A percentile compares a stretch with the other conserved stretches of the same genome.
phyloP scores from a whole-genome alignment of 176 grass and related monocot species.

The Avena atlantica region DNA sequence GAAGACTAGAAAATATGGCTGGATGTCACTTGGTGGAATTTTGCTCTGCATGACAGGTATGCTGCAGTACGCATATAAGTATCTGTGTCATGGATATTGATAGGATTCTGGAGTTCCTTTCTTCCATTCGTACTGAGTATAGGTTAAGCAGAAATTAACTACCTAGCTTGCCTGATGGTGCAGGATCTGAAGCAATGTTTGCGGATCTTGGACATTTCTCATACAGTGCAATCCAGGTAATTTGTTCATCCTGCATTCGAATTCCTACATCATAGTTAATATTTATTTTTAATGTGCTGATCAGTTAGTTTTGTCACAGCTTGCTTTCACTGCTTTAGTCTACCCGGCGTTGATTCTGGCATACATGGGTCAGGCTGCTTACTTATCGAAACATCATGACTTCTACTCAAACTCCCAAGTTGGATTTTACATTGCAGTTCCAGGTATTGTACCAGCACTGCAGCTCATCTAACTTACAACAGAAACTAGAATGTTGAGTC shows the following conservation, averaged over 20 bases:
- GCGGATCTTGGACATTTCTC: conserved; percentile 99
- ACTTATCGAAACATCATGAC: conserved; percentile 90
- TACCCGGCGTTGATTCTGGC: conserved; percentile 93
- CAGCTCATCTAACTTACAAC: conserved; percentile 13
- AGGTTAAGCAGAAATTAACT: conserved; percentile 10
- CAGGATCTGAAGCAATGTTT: conserved; percentile 99
- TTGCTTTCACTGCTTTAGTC: conserved; percentile 93
- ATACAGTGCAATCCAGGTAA: conserved; percentile 93
- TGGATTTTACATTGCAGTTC: conserved; percentile 97
- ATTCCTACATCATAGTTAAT: conserved; percentile 14
- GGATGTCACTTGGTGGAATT: conserved; percentile 99
- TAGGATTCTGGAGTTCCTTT: not conserved
- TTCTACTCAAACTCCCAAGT: conserved; percentile 78
- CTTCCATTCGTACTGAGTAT: not conserved
- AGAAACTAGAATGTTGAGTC: not conserved
- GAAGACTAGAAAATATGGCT: conserved; percentile 92
- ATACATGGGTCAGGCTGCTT: conserved; percentile 99
- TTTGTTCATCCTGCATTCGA: not conserved
- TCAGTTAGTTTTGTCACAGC: conserved; percentile 52
- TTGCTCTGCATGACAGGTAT: conserved; percentile 97
- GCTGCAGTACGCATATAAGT: conserved; percentile 8
- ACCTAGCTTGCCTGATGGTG: conserved; percentile 11
- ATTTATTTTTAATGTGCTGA: not conserved
- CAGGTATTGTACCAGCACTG: conserved; percentile 52
- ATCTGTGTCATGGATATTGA: not conserved